Percentiles rank a stretch among this genome's conserved stretches.
phyloP scores from a whole-genome alignment of 2,329 filamentous ascomycete species.

The Lachnellula suecica region DNA sequence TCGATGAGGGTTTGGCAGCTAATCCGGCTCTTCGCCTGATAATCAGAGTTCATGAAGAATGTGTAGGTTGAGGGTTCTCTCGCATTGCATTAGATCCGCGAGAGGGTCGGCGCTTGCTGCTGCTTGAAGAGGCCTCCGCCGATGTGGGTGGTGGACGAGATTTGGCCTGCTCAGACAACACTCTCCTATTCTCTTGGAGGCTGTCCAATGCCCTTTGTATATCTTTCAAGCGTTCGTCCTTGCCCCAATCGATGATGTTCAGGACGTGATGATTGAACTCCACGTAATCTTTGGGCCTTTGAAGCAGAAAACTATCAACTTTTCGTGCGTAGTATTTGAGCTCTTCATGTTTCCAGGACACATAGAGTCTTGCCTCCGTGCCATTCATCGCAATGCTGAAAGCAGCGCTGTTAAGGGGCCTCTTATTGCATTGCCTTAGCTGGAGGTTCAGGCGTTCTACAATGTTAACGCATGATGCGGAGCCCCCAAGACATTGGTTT shows the following conservation, averaged over 20 bases:
- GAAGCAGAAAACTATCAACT: slow-evolving; percentile 32
- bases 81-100: no score
- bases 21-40: no score
- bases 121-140: slow-evolving; percentile 22
- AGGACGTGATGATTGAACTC: slow-evolving; percentile 34
- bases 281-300: slow-evolving; percentile 29
- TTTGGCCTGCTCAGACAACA: slow-evolving; percentile 17
- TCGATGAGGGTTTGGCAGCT: no score
- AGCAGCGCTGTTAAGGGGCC: slow-evolving; percentile 27
- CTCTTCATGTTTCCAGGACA: slow-evolving; percentile 36
- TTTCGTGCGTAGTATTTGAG: slow-evolving; percentile 32
- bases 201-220: slow-evolving; percentile 26
- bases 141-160: slow-evolving; percentile 10
- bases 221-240: slow-evolving; percentile 25
- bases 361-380: slow-evolving; percentile 24
- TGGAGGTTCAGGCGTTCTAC: slow-evolving; percentile 22
- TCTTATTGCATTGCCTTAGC: slow-evolving; percentile 18
- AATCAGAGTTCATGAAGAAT: no score
- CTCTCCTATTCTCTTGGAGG: slow-evolving; percentile 23
- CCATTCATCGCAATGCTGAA: slow-evolving; percentile 36
- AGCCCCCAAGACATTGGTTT: slow-evolving; percentile 37
- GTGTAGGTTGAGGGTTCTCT: no score
- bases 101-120: slow-evolving; percentile 2
- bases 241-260: slow-evolving; percentile 40
- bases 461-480: slow-evolving; percentile 35